Conservation (phyloP, 1,284 basidiomycete species). For the Cryptococcus sp. region DNA sequence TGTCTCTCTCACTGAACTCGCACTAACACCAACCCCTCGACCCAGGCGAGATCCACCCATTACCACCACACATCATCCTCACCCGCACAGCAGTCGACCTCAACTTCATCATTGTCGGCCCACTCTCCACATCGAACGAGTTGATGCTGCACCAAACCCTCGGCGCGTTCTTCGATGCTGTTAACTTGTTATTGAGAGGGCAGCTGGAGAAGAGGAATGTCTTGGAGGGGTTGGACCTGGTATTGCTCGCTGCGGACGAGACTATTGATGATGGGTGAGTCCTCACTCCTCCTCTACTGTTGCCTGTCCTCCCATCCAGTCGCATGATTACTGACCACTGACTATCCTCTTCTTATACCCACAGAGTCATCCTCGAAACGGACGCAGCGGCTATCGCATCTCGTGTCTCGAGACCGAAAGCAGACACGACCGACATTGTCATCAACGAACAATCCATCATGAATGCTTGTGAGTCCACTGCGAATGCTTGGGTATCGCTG, state of each 20-base stretch:
- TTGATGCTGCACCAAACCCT: conserved; percentile 89
- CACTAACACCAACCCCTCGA: neutral
- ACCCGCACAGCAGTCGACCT: conserved; percentile 94
- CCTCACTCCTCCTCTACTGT: too few species aligned
- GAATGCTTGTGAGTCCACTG: conserved; percentile 64
- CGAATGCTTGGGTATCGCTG: neutral
- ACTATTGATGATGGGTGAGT: conserved; percentile 95
- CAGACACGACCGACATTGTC: conserved; percentile 93
- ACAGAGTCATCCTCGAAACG: conserved; percentile 93
- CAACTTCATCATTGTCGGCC: conserved; percentile 90
- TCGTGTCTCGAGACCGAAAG: conserved; percentile 85
- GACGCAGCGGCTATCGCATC: conserved; percentile 94
- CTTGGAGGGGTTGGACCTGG: conserved; percentile 91
- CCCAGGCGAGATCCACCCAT: conserved; percentile 90
- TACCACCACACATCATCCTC: conserved; percentile 81
- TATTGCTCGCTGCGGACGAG: conserved; percentile 92
- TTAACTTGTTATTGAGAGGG: conserved; percentile 81
- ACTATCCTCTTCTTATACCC: neutral
- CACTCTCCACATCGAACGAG: conserved; percentile 83
- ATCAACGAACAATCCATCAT: conserved; percentile 98
- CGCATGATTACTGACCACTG: too few species aligned
- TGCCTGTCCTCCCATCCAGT: too few species aligned
- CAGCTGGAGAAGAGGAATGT: conserved; percentile 95
- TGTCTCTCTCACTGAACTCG: neutral
- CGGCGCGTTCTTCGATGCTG: conserved; percentile 80